phyloP scores from a whole-genome alignment of 2,329 filamentous ascomycete species.

The Trichoderma gracile region DNA sequence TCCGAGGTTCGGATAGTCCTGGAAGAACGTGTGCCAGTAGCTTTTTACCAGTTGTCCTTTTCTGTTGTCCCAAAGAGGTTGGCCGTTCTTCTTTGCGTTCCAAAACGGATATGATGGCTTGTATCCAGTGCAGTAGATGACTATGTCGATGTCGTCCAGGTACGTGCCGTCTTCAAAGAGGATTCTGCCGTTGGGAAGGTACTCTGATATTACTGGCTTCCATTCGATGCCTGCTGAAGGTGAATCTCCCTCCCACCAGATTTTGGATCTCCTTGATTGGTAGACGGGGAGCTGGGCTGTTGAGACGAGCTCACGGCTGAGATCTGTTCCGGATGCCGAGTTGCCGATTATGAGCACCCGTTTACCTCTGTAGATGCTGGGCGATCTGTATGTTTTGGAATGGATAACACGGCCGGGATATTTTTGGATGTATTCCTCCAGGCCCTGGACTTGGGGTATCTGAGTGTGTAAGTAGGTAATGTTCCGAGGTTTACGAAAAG shows the following conservation, averaged over 20 bases:
- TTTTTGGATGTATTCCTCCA: slow-evolving; percentile 42
- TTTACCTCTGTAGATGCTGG: slow-evolving; percentile 37
- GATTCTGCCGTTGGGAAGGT: slow-evolving; percentile 45
- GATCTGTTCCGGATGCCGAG: slow-evolving; percentile 47
- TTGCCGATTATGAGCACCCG: slow-evolving; percentile 46
- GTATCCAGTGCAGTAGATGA: slow-evolving; percentile 49
- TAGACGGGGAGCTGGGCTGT: slow-evolving; percentile 48
- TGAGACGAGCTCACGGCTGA: slow-evolving; percentile 42
- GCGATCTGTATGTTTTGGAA: slow-evolving; percentile 49
- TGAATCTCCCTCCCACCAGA: slow-evolving; percentile 51
- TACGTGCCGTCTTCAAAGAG: slow-evolving; percentile 43
- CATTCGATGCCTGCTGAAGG: slow-evolving; percentile 52
- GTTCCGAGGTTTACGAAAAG: too few species aligned
- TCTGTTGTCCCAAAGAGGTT: slow-evolving; percentile 52
- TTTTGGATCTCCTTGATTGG: slow-evolving; percentile 52
- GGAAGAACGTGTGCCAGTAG: slow-evolving; percentile 57
- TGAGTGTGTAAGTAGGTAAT: slow-evolving; percentile 27
- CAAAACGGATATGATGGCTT: slow-evolving; percentile 50
- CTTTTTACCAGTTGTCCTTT: slow-evolving; percentile 45
- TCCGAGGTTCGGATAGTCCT: slow-evolving; percentile 49
- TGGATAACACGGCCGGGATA: slow-evolving; percentile 47
- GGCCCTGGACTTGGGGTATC: slow-evolving; percentile 49
- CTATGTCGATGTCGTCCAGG: slow-evolving; percentile 41
- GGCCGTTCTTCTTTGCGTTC: slow-evolving; percentile 49
- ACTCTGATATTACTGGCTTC: slow-evolving; percentile 55